A percentile compares a stretch with the other conserved stretches of the same genome.
These are phyloP conservation scores for Hemileccinum impolitum DNA, from an alignment of 768 basidiomycete genomes.

Conservation along the genomic window DNA sequence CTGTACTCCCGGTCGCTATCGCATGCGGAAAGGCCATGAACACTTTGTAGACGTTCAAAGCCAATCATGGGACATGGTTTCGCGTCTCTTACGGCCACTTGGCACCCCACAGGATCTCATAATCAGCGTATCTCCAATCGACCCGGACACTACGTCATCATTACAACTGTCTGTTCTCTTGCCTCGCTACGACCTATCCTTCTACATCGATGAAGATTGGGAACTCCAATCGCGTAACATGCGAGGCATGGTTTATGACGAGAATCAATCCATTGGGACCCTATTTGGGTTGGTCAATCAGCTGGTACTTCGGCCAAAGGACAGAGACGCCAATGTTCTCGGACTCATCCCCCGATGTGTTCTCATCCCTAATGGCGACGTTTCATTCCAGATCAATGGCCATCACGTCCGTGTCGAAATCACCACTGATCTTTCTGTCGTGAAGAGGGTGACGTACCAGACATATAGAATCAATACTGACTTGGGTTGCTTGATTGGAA, in stretches of 20 bases:
- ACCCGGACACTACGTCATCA: neutral
- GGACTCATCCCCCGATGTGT: slow-evolving; percentile 16
- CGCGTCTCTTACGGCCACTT: slow-evolving; percentile 18
- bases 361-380: slow-evolving; percentile 37
- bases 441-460: slow-evolving; percentile 13
- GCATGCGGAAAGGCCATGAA: slow-evolving; percentile 2
- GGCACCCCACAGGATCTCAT: slow-evolving; percentile 20
- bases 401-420: slow-evolving; percentile 13
- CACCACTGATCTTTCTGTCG: neutral
- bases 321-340: neutral
- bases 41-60: slow-evolving; percentile 29
- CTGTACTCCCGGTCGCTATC: slow-evolving; percentile 5
- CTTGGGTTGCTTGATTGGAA: slow-evolving; percentile 24
- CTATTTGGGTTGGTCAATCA: slow-evolving; percentile 41
- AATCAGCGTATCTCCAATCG: slow-evolving; percentile 6
- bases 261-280: slow-evolving; percentile 39
- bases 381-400: slow-evolving; percentile 28
- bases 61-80: slow-evolving; percentile 26
- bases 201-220: slow-evolving; percentile 32
- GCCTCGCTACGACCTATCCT: slow-evolving; percentile 39
- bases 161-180: slow-evolving; percentile 29
- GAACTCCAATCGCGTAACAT: slow-evolving; percentile 40
- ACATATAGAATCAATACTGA: slow-evolving; percentile 28
- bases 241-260: slow-evolving; percentile 39
- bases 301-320: slow-evolving; percentile 37